phyloP scores from a whole-genome alignment of 768 basidiomycete genomes.

The Rhodosporidiobolus sp. region DNA sequence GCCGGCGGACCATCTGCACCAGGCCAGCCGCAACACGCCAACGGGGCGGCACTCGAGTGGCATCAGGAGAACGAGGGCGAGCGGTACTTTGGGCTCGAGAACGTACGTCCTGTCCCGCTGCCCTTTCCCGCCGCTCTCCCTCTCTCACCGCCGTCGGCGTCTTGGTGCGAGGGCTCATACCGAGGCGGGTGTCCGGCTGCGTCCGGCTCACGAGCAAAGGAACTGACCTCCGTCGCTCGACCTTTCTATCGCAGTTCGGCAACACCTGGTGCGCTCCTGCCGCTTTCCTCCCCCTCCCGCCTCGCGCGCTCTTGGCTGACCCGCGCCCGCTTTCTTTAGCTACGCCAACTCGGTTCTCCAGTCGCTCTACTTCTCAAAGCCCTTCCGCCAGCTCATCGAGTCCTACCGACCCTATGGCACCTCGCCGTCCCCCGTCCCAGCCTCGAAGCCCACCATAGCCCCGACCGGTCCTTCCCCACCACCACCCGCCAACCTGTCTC shows the following conservation, averaged over 20 bases:
- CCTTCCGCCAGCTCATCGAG: constrained; percentile 83
- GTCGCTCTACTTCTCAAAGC: constrained; percentile 89
- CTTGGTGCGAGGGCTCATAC: too few relatives aligned
- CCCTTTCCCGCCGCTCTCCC: too few relatives aligned
- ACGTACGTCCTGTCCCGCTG: constrained; percentile 60
- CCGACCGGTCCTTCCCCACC: constrained; percentile 11
- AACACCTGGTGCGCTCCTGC: constrained; percentile 74
- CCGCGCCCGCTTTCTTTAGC: constrained; percentile 46
- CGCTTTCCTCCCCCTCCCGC: constrained; percentile 1
- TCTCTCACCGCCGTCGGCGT: background rate
- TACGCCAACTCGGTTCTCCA: constrained; percentile 99
- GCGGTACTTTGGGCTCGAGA: constrained; percentile 80
- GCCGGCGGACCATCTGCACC: too few relatives aligned
- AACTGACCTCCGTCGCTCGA: background rate
- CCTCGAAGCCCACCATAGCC: background rate
- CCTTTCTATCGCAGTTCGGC: constrained; percentile 85
- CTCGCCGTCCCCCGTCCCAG: background rate
- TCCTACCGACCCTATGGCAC: constrained; percentile 21
- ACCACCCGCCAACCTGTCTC: constrained; percentile 7
- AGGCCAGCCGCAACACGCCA: too few relatives aligned
- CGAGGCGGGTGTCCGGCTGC: too few relatives aligned
- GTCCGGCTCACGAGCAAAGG: too few relatives aligned
- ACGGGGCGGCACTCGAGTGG: constrained; percentile 26
- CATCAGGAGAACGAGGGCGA: constrained; percentile 41
- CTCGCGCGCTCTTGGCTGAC: background rate